Percentiles rank a stretch among this genome's conserved stretches.
Conservation (phyloP, 2,329 filamentous ascomycete species). For the Phaeosphaeriaceae sp. region DNA sequence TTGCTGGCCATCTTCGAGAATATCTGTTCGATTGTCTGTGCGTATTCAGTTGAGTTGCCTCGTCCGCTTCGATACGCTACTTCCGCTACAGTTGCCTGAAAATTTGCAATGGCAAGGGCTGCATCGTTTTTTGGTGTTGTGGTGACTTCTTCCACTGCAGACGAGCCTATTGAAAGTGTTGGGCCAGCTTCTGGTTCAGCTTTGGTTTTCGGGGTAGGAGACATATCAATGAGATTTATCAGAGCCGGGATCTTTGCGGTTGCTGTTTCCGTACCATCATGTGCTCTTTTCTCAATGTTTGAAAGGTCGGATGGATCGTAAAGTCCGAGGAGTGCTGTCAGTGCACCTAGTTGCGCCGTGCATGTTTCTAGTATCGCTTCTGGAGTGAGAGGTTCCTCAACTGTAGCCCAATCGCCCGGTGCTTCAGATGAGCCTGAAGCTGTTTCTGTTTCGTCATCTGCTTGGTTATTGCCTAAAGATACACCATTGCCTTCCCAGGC, state of each 20-base stretch:
- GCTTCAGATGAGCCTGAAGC: slow-evolving; percentile 35
- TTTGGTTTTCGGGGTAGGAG: slow-evolving; percentile 17
- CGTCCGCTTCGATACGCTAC: slow-evolving; percentile 60
- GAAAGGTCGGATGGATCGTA: slow-evolving; percentile 54
- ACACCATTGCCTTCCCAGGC: slow-evolving; percentile 21
- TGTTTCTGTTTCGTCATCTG: slow-evolving; percentile 30
- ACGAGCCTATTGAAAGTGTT: slow-evolving; percentile 39
- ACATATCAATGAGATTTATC: slow-evolving; percentile 47
- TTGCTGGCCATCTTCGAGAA: slow-evolving; percentile 46
- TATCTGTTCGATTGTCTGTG: slow-evolving; percentile 45
- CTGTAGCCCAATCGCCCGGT: slow-evolving; percentile 67
- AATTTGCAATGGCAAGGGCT: slow-evolving; percentile 62
- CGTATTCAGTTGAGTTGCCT: slow-evolving; percentile 61
- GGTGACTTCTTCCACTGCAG: slow-evolving; percentile 32
- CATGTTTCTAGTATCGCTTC: slow-evolving; percentile 71
- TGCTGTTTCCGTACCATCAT: slow-evolving; percentile 61
- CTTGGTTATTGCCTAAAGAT: slow-evolving; percentile 8
- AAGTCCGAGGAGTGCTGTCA: slow-evolving; percentile 57
- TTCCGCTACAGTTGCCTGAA: slow-evolving; percentile 63
- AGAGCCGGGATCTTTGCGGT: slow-evolving; percentile 62
- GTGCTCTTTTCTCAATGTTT: slow-evolving; percentile 63
- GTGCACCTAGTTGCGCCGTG: slow-evolving; percentile 63
- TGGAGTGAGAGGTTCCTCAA: slow-evolving; percentile 71
- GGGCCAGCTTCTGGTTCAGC: slow-evolving; percentile 39
- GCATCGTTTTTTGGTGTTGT: slow-evolving; percentile 58